A percentile compares a stretch with the other conserved stretches of the same genome.
Evolutionary conservation across 768 basidiomycete species (phyloP).

Genomic region (Tremella yokohamensis): DNA sequence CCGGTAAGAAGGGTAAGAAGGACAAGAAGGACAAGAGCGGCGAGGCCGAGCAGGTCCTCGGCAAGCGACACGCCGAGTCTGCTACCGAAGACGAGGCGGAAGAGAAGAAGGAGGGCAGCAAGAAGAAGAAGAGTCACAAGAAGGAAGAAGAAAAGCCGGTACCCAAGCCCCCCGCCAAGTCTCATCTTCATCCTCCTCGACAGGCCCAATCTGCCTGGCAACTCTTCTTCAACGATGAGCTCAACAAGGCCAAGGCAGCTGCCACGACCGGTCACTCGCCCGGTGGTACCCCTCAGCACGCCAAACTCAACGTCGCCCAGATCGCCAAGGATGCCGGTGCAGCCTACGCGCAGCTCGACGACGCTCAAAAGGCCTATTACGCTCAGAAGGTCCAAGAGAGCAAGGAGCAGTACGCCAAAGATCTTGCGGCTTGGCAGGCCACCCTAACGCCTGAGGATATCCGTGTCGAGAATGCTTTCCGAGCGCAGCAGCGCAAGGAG

Average conservation of each 20-base stretch:
- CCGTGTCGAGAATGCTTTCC: slow-evolving; percentile 85
- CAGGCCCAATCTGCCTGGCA: slow-evolving; percentile 94
- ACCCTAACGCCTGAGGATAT: slow-evolving; percentile 89
- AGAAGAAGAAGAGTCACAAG: slow-evolving; percentile 27
- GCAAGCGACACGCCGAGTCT: slow-evolving; percentile 38
- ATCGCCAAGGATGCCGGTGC: slow-evolving; percentile 91
- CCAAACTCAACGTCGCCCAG: slow-evolving; percentile 91
- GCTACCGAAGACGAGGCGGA: slow-evolving; percentile 22
- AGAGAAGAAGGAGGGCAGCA: slow-evolving; percentile 25
- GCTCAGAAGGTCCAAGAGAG: slow-evolving; percentile 75
- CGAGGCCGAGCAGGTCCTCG: slow-evolving; percentile 31
- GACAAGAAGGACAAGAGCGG: slow-evolving; percentile 21
- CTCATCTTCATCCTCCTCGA: slow-evolving; percentile 78
- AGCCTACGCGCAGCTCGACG: slow-evolving; percentile 73
- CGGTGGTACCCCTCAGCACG: slow-evolving; percentile 38
- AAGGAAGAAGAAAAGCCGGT: slow-evolving; percentile 31
- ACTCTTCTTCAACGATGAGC: slow-evolving; percentile 92
- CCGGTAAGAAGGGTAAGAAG: slow-evolving; percentile 27
- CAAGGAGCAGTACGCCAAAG: slow-evolving; percentile 79
- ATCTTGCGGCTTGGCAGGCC: slow-evolving; percentile 77
- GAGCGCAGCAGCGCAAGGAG: slow-evolving; percentile 85
- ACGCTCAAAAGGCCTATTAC: slow-evolving; percentile 80
- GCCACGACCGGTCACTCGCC: slow-evolving; percentile 32
- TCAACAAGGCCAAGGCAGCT: slow-evolving; percentile 59
- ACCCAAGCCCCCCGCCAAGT: slow-evolving; percentile 57